phyloP scores from a whole-genome alignment of 495 filamentous ascomycete genomes.

The Penicillium atrosanguineum region DNA sequence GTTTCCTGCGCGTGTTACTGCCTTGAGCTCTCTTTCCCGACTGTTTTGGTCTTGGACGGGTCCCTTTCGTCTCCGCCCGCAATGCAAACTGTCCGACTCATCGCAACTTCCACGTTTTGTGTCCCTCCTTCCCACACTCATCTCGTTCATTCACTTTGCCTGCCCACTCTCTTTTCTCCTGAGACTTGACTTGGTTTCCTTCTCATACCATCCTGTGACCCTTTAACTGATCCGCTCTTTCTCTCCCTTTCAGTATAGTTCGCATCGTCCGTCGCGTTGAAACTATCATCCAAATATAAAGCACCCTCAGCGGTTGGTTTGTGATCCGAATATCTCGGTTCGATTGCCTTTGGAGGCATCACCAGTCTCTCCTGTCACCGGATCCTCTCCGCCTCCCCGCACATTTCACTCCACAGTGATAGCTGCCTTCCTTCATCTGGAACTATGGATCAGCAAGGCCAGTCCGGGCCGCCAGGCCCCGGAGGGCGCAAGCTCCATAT shows the following conservation, averaged over 20 bases:
- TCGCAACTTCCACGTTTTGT: slow-evolving; percentile 14
- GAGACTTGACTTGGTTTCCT: not conserved
- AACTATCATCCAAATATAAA: slow-evolving; percentile 22
- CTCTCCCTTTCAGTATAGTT: slow-evolving; percentile 28
- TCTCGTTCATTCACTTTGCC: slow-evolving; percentile 5
- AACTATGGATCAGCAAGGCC: slow-evolving; percentile 82
- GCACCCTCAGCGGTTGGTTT: slow-evolving; percentile 27
- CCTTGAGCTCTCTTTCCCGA: slow-evolving; percentile 11
- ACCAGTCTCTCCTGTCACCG: slow-evolving; percentile 23
- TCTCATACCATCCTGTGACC: not conserved
- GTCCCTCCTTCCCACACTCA: not conserved
- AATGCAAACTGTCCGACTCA: slow-evolving; percentile 9
- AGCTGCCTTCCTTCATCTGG: slow-evolving; percentile 18
- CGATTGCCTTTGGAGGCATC: slow-evolving; percentile 25
- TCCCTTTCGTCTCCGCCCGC: slow-evolving; percentile 33
- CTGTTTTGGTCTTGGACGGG: slow-evolving; percentile 17
- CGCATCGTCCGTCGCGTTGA: slow-evolving; percentile 21
- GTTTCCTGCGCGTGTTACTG: not conserved
- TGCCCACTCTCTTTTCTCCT: slow-evolving; percentile 1
- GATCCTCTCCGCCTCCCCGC: slow-evolving; percentile 13
- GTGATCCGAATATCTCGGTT: slow-evolving; percentile 22
- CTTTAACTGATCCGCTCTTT: slow-evolving; percentile 31
- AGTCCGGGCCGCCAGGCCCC: slow-evolving; percentile 74
- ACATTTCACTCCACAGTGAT: slow-evolving; percentile 25
- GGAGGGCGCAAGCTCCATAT: slow-evolving; percentile 92